A percentile compares a stretch with the other conserved stretches of the same genome.
Conservation (phyloP, 371 early-diverging fungal genomes). For the Sporodiniella umbellata region DNA sequence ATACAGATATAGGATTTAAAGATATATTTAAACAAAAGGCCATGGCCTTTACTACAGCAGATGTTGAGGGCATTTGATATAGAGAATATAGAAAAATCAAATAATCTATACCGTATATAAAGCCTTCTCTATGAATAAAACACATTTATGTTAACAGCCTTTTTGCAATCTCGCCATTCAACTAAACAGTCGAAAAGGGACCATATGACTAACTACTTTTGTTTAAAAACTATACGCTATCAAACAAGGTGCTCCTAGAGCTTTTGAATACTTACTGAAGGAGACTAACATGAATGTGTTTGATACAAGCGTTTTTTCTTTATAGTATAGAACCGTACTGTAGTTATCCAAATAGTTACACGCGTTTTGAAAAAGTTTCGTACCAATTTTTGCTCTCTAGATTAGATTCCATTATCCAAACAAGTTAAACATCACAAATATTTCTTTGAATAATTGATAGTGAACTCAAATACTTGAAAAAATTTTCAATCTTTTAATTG, state of each 20-base stretch:
- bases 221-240: not conserved
- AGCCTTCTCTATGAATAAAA: not conserved
- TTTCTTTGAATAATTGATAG: not conserved
- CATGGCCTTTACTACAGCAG: slow-evolving; percentile 1
- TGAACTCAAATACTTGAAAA: not conserved
- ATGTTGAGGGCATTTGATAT: slow-evolving; percentile 2
- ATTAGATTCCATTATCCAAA: slow-evolving; percentile 1
- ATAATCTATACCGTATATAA: not conserved
- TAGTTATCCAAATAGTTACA: slow-evolving; percentile 3
- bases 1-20: slow-evolving; percentile 2
- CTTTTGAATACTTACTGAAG: slow-evolving; percentile 4
- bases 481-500: not conserved
- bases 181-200: not conserved
- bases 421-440: slow-evolving; percentile 6
- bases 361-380: slow-evolving; percentile 2
- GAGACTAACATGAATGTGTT: not conserved
- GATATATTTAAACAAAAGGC: slow-evolving; percentile 2
- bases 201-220: slow-evolving; percentile 1
- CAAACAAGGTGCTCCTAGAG: not conserved
- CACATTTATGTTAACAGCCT: not conserved
- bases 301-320: no score
- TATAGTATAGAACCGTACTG: slow-evolving; percentile 4
- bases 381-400: slow-evolving; percentile 1
- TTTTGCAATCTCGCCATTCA: not conserved
- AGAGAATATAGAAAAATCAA: slow-evolving; percentile 3